Evolutionary conservation across 2,329 filamentous ascomycete species (phyloP), one percentile per base, ranked within the genome.

Genomic region (Beauveria pseudobassiana): DNA sequence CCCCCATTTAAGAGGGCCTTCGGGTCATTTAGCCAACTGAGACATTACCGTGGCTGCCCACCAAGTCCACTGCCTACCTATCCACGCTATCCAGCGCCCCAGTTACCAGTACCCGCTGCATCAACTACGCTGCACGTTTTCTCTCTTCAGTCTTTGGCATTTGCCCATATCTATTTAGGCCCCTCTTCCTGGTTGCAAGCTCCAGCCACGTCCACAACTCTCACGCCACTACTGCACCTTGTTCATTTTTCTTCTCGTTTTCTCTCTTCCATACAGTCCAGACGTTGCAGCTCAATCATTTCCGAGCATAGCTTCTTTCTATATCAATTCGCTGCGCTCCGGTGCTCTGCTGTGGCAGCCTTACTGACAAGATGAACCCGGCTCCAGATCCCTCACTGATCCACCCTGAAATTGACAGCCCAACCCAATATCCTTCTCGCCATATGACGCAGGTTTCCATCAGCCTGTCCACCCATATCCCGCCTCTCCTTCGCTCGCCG

Each of bases 401-500:
- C 66, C 81, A 84, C 65, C 78, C 81, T 49, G 81, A 84, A 64
- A 80, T 83, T 66, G 74, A 67, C 77, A 79, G 52, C 74, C 77
- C 38, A 75, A 76, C 59, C 40, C 49, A 28, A 80, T 84, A 74
- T 68, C 71, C 38, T 70, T 75, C 28, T 75, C 78, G 30, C 72
- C 75, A 20, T 84, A 78, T 67, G 81, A 84, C 30, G 72, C 72
- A 38, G 72, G 74, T 64, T 83, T 78, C 68, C 78, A 80, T 58
- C 77, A 78, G 51, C 73, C 75, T 54, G 74, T 74, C 59, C 75
- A 77, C 63, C 73, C 74, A 18, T 85, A 81, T 70, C 82, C 84
- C 49, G 77, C 82, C 49, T 90, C 88, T 1, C 87, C 88, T 4
- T 83, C 84, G n/a, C 79, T 84, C 57, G 84, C 85, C 45, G 70